Conservation (phyloP, 2,329 filamentous ascomycete genomes). For the Phyllosticta citrichinensis region DNA sequence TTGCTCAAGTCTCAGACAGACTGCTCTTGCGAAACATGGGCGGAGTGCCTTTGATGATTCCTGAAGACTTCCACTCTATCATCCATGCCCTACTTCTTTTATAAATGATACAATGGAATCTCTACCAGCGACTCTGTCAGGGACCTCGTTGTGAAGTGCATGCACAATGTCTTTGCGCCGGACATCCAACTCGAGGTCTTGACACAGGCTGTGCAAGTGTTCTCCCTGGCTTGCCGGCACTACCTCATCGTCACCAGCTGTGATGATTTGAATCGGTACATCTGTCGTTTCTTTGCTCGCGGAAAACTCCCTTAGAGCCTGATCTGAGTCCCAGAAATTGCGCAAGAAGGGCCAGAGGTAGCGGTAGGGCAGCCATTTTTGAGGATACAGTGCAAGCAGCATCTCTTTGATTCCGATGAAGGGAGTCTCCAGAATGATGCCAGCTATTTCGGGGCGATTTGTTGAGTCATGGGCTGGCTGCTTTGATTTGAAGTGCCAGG, state of each 20-base stretch:
- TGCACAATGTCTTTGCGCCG: conserved; percentile 31
- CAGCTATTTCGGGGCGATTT: conserved; percentile 20
- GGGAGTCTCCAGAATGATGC: conserved; percentile 64
- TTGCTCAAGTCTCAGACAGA: neutral
- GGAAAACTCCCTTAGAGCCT: conserved; percentile 32
- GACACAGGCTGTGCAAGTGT: conserved; percentile 38
- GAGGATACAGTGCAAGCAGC: conserved; percentile 63
- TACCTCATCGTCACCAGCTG: conserved; percentile 46
- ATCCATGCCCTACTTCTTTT: neutral
- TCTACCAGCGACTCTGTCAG: conserved; percentile 21
- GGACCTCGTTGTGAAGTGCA: conserved; percentile 42
- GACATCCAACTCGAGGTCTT: conserved; percentile 25
- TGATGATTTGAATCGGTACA: conserved; percentile 44
- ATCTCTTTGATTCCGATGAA: conserved; percentile 62
- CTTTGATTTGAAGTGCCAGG: neutral
- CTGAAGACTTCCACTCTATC: neutral
- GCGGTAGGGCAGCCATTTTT: conserved; percentile 69
- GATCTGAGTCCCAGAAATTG: conserved; percentile 44
- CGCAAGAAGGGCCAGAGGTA: conserved; percentile 65
- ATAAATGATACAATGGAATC: neutral
- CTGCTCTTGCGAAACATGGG: neutral
- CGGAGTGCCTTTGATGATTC: neutral
- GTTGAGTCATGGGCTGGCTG: neutral
- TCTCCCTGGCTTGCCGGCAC: conserved; percentile 49
- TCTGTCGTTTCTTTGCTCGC: conserved; percentile 6